Conservation (phyloP, 2,329 filamentous ascomycete genomes). For the Penicillium concentricum region DNA sequence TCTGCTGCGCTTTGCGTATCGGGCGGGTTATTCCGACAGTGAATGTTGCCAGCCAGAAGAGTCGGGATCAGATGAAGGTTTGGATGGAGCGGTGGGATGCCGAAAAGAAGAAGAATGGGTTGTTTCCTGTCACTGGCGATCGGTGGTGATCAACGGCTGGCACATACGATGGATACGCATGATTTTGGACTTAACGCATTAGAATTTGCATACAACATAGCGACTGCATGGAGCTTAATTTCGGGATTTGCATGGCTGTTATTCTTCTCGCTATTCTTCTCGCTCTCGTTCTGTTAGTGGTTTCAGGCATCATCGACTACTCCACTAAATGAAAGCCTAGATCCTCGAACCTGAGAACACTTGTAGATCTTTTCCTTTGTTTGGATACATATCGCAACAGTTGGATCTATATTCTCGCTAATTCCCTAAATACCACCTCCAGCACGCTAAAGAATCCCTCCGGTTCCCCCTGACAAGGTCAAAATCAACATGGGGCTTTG, state of each 20-base stretch:
- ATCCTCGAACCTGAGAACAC: neutral
- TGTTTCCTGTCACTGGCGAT: slow-evolving; percentile 49
- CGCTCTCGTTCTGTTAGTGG: neutral
- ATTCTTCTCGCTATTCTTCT: neutral
- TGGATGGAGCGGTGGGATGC: slow-evolving; percentile 65
- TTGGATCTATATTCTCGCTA: slow-evolving; percentile 4
- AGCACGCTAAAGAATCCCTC: neutral
- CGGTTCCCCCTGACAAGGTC: neutral
- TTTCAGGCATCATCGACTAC: neutral
- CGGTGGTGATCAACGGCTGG: slow-evolving; percentile 24
- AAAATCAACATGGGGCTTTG: neutral
- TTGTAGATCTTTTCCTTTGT: neutral
- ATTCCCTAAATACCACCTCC: neutral
- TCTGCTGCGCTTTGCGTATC: slow-evolving; percentile 81
- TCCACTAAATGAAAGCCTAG: neutral
- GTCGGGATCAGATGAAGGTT: slow-evolving; percentile 63
- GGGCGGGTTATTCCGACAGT: slow-evolving; percentile 92
- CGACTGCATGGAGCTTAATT: neutral
- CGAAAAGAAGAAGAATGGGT: slow-evolving; percentile 62
- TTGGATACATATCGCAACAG: neutral
- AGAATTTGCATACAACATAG: neutral
- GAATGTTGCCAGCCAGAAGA: slow-evolving; percentile 69
- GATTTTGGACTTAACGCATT: neutral
- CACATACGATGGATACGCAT: neutral
- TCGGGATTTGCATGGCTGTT: neutral